Evolutionary conservation across 768 basidiomycete species (phyloP).

Genomic region (Serpula lacrymans): DNA sequence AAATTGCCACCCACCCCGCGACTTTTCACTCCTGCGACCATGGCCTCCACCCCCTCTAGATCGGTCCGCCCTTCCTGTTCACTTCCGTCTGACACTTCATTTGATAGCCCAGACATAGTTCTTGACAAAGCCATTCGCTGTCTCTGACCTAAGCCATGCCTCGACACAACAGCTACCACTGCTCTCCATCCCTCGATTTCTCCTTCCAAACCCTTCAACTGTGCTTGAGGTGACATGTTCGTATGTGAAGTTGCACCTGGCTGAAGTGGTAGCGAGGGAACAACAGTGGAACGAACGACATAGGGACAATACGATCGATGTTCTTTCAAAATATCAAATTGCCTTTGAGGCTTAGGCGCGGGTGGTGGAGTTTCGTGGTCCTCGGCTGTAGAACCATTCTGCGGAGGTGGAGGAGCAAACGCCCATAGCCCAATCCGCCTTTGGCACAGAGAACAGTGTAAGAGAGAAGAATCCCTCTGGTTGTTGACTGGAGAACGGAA

Average conservation of each 20-base stretch:
- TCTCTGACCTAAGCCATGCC: constrained; percentile 62
- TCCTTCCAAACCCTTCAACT: constrained; percentile 9
- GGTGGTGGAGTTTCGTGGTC: constrained; percentile 17
- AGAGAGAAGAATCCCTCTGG: constrained; percentile 45
- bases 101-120: constrained; percentile 16
- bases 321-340: constrained; percentile 75
- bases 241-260: constrained; percentile 15
- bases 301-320: constrained; percentile 89
- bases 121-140: constrained; percentile 38
- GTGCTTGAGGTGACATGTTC: constrained; percentile 10
- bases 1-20: constrained; percentile 54
- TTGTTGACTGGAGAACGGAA: constrained; percentile 12
- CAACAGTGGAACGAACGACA: constrained; percentile 61
- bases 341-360: constrained; percentile 35
- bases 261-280: constrained; percentile 50
- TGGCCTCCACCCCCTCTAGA: constrained; percentile 56
- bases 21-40: constrained; percentile 75
- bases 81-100: too few relatives aligned
- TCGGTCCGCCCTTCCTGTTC: constrained; percentile 35
- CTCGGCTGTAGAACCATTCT: constrained; percentile 6
- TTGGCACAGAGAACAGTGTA: constrained; percentile 70
- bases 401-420: constrained; percentile 38
- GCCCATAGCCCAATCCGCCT: constrained; percentile 80
- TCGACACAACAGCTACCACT: constrained; percentile 62
- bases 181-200: constrained; percentile 78